Evolutionary conservation across 306 rosid genomes (phyloP), one percentile per base, ranked within the genome.

Genomic region (Boehmeria nivea): DNA sequence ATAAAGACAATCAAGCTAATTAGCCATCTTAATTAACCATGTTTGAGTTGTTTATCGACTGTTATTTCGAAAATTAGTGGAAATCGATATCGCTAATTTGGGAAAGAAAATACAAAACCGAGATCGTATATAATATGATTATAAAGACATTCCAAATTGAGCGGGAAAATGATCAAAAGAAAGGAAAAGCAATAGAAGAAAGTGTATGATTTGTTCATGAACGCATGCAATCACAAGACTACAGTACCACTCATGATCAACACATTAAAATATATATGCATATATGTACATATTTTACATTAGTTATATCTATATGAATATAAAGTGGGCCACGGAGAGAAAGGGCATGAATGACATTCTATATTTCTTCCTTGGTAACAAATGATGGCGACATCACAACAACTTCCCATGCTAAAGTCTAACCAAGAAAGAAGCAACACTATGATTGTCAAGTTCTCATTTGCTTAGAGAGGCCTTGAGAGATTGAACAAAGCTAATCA

Each of bases 331-430:
- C 50, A 58, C n/a, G n/a, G n/a, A n/a, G n/a, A n/a, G n/a, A n/a
- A n/a, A n/a, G 20, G 89, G 72, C 86, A 69, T 40, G 64, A 59
- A 69, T 45, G 63, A 17, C 50, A 51, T 47, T 36, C n/a, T 31
- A 25, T 46, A 36, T 60, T 68, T 63, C 53, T 44, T 51, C 50
- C 46, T 37, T 43, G 51, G 67, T 20, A 50, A 55, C 66, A 55
- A 80, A 74, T 72, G 86, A 81, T 69, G 59, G 93, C 59, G 87
- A 87, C 83, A 60, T 78, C 59, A 74, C 95, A 83, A 76, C 89
- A 24, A 81, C 93, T 81, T 76, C 70, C 54, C 70, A 58, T 76
- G 64, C 78, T 49, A 57, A 76, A 69, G 82, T 78, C 87, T 82
- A 82, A 78, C 72, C 76, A 61, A 71, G n/a, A n/a, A n/a, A n/a